These are phyloP conservation scores for Penicillium atrosanguineum DNA, from an alignment of 495 filamentous ascomycete genomes.

Conservation along the genomic window DNA sequence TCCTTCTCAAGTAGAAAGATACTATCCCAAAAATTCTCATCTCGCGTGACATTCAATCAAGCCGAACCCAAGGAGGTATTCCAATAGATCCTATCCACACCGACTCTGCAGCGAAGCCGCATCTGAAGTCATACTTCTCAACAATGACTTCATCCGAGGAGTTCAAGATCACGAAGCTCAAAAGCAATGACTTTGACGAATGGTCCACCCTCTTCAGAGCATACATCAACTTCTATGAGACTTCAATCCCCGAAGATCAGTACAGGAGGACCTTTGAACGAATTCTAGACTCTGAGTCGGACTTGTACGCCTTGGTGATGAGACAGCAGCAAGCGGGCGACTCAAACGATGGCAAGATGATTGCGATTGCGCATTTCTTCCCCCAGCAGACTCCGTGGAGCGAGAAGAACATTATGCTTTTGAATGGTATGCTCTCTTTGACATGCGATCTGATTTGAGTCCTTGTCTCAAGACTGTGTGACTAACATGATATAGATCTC, in stretches of 20 bases:
- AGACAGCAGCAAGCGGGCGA: conserved; percentile 1
- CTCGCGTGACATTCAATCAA: neutral
- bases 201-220: conserved; percentile 6
- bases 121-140: neutral
- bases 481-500: conserved; percentile 5
- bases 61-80: neutral
- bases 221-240: conserved; percentile 11
- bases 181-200: conserved; percentile 7
- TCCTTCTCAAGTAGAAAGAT: too few species aligned
- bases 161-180: conserved; percentile 8
- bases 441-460: too few species aligned
- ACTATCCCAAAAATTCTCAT: neutral
- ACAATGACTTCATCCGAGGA: conserved; percentile 7
- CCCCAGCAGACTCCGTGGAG: conserved; percentile 12
- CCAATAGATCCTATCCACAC: neutral
- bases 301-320: conserved; percentile 9
- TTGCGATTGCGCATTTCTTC: conserved; percentile 12
- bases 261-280: conserved; percentile 10
- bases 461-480: too few species aligned
- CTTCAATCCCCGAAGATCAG: conserved; percentile 9
- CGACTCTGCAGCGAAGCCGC: neutral
- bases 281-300: conserved; percentile 2
- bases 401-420: conserved; percentile 11
- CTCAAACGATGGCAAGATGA: conserved; percentile 8
- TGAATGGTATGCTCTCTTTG: neutral